phyloP scores from a whole-genome alignment of 495 filamentous ascomycete species.

The Podospora sp. region DNA sequence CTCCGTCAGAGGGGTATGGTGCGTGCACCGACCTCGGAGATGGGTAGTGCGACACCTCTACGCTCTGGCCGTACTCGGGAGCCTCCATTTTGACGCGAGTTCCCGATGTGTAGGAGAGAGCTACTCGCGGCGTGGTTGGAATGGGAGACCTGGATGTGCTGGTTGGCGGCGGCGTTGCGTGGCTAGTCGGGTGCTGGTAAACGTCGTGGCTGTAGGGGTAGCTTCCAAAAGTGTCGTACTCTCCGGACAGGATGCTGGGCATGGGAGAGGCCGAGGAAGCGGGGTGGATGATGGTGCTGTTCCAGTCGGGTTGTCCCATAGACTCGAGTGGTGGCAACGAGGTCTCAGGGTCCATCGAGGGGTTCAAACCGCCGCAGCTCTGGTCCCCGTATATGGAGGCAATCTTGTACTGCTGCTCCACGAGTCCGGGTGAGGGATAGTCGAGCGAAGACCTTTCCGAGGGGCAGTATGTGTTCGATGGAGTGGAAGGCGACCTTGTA shows the following conservation, averaged over 20 bases:
- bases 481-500: constrained; percentile 51
- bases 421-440: constrained; percentile 48
- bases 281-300: constrained; percentile 41
- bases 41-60: constrained; percentile 51
- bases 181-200: constrained; percentile 48
- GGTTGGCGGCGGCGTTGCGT: constrained; percentile 46
- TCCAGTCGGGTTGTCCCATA: constrained; percentile 49
- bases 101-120: constrained; percentile 41
- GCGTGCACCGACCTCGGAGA: constrained; percentile 50
- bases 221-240: constrained; percentile 56
- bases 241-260: constrained; percentile 53
- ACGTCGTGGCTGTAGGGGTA: constrained; percentile 54
- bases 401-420: constrained; percentile 52
- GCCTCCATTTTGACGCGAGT: constrained; percentile 56
- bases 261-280: constrained; percentile 43
- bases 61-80: constrained; percentile 43
- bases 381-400: constrained; percentile 48
- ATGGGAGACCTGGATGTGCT: constrained; percentile 49
- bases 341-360: constrained; percentile 44
- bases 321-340: constrained; percentile 48
- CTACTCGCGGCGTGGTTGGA: constrained; percentile 33
- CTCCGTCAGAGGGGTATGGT: constrained; percentile 41
- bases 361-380: constrained; percentile 40
- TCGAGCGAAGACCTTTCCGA: constrained; percentile 51
- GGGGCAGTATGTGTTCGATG: constrained; percentile 50